These are phyloP conservation scores for Anisodus acutangulus DNA, from an alignment of 257 asterid genomes.

Conservation along the genomic window DNA sequence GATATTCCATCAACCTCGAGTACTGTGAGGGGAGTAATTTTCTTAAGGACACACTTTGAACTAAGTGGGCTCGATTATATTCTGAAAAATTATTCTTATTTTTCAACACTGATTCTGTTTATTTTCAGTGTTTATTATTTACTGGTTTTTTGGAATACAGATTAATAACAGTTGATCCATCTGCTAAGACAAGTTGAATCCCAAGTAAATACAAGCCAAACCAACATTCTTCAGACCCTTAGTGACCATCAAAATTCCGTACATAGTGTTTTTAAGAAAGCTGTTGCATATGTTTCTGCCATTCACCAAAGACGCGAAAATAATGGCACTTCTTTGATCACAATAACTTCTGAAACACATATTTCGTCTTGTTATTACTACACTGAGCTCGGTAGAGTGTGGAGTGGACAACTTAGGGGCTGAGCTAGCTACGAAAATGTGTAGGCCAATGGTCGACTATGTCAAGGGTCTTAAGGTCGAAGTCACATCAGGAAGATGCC, in stretches of 20 bases:
- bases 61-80: no score
- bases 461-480: constrained; percentile 63
- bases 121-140: no score
- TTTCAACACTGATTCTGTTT: no score
- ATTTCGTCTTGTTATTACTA: constrained; percentile 50
- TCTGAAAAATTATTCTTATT: no score
- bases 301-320: constrained; percentile 47
- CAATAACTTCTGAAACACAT: constrained; percentile 57
- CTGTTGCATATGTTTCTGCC: constrained; percentile 53
- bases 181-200: constrained; percentile 64
- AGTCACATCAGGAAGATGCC: constrained; percentile 55
- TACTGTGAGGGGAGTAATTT: no score
- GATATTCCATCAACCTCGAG: no score
- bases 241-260: constrained; percentile 51
- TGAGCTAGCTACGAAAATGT: constrained; percentile 63
- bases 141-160: no score
- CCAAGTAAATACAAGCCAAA: constrained; percentile 69
- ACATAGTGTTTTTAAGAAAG: constrained; percentile 53
- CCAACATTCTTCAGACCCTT: constrained; percentile 58
- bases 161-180: constrained; percentile 44
- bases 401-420: constrained; percentile 62
- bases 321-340: constrained; percentile 44
- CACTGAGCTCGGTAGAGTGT: constrained; percentile 68
- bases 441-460: constrained; percentile 73
- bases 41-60: no score